Evolutionary conservation across 2,329 filamentous ascomycete genomes (phyloP), one percentile per base, ranked within the genome.

Genomic region (Fusarium denticulatum): DNA sequence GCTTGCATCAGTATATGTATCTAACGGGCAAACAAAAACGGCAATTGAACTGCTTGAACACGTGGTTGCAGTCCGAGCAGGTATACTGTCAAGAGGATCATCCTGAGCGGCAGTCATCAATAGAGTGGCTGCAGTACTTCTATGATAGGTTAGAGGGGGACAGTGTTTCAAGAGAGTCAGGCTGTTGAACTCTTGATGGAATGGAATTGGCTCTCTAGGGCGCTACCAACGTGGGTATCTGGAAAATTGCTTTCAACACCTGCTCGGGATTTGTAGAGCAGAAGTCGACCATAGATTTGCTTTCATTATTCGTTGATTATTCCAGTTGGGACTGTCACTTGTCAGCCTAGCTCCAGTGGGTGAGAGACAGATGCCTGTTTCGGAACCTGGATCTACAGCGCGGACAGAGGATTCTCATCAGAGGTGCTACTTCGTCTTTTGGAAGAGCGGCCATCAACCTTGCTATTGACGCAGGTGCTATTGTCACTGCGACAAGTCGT

Each of bases 171-270:
- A 8, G 16, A 37, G n/a, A 37, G 24, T 16, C 5, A 9, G 22
- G 28, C 0, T 12, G 10, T 0, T 20, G 13, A 7, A 13, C 7
- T 30, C 0, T n/a, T 6, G 3, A 18, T 18, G 3, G 0, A 18
- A 5, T n/a, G 46, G n/a, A n/a, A 12, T 16, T 7, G 28, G 45
- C 6, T 22, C 12, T 7, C 7, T 6, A n/a, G 20, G 14, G 20
- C 10, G 3, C 13, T 6, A 30, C 7, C 3, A 30, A 30, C 0
- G 0, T 5, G 20, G 4, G 28, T 16, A 7, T 13, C 8, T 16
- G 5, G 7, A 3, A 0, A n/a, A 2, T 13, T 49, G 0, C 10
- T 30, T 18, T 49, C 5, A n/a, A 9, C 0, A 18, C 0, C 20
- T 13, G 3, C 6, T 30, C 15, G 11, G 22, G 2, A 10, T 18